phyloP scores from a whole-genome alignment of 345 rosid species.

The Dovyalis caffra region DNA sequence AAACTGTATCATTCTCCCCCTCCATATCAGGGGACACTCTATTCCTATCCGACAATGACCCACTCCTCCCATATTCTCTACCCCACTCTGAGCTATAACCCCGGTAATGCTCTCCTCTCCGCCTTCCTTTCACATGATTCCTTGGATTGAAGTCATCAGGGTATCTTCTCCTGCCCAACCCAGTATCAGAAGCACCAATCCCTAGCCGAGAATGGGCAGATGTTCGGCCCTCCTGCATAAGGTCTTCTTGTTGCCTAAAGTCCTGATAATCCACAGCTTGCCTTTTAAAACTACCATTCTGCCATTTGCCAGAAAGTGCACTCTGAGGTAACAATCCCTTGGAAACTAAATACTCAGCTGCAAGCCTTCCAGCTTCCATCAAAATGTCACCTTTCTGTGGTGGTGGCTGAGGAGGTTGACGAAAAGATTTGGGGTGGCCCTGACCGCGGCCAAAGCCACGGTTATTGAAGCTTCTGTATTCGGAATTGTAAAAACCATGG shows the following conservation, averaged over 20 bases:
- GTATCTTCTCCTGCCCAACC: constrained; percentile 55
- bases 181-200: constrained; percentile 43
- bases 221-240: constrained; percentile 42
- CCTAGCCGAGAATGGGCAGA: constrained; percentile 55
- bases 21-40: constrained; percentile 52
- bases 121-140: constrained; percentile 61
- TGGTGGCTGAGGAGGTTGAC: constrained; percentile 43
- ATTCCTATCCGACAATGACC: constrained; percentile 68
- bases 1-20: constrained; percentile 47
- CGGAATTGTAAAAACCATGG: constrained; percentile 74
- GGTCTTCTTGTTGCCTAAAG: constrained; percentile 62
- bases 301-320: constrained; percentile 73
- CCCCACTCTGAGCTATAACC: constrained; percentile 58
- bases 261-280: constrained; percentile 54
- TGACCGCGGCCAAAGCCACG: constrained; percentile 82
- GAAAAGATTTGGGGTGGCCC: constrained; percentile 59
- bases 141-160: constrained; percentile 55
- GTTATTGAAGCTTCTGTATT: constrained; percentile 56
- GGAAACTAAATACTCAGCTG: constrained; percentile 87
- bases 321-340: constrained; percentile 62
- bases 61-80: constrained; percentile 64
- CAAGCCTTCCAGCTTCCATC: constrained; percentile 94
- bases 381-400: constrained; percentile 63
- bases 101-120: constrained; percentile 54
- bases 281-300: constrained; percentile 63